phyloP scores from a whole-genome alignment of 257 asterid genomes.

The Jaltomata sinuosa region DNA sequence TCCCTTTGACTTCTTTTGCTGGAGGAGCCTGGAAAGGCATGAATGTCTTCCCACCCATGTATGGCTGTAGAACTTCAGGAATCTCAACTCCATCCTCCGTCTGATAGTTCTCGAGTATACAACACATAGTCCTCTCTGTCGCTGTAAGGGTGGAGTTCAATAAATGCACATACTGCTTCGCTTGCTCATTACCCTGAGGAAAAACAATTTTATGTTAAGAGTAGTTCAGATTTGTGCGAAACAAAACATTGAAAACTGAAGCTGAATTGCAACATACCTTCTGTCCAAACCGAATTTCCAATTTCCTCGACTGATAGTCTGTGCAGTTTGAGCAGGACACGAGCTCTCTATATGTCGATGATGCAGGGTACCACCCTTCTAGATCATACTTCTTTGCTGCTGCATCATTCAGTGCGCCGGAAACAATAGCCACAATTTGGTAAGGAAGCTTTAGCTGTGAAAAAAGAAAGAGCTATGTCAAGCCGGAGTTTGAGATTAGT shows the following conservation, averaged over 20 bases:
- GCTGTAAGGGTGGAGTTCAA: slow-evolving; percentile 90
- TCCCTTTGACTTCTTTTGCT: too few species aligned
- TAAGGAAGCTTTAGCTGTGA: slow-evolving; percentile 70
- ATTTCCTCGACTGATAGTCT: slow-evolving; percentile 73
- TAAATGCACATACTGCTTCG: slow-evolving; percentile 76
- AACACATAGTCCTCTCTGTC: slow-evolving; percentile 87
- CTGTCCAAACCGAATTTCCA: slow-evolving; percentile 80
- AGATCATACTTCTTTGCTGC: slow-evolving; percentile 94
- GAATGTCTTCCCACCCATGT: slow-evolving; percentile 62
- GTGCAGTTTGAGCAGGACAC: slow-evolving; percentile 96
- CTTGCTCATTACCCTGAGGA: slow-evolving; percentile 66
- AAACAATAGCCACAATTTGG: slow-evolving; percentile 75
- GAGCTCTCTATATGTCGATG: slow-evolving; percentile 65
- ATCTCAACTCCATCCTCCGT: slow-evolving; percentile 80
- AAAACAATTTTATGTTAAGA: background rate
- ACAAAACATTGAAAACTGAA: background rate
- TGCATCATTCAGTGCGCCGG: slow-evolving; percentile 89
- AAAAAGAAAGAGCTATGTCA: background rate
- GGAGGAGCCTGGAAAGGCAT: too few species aligned
- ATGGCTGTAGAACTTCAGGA: slow-evolving; percentile 57
- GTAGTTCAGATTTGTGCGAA: background rate
- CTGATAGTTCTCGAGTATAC: slow-evolving; percentile 85
- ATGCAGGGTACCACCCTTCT: slow-evolving; percentile 95
- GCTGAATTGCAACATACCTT: slow-evolving; percentile 7
- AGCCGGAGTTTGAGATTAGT: background rate